Conservation (phyloP, 1,284 basidiomycete genomes). For the Cutaneotrichosporon sp. region DNA sequence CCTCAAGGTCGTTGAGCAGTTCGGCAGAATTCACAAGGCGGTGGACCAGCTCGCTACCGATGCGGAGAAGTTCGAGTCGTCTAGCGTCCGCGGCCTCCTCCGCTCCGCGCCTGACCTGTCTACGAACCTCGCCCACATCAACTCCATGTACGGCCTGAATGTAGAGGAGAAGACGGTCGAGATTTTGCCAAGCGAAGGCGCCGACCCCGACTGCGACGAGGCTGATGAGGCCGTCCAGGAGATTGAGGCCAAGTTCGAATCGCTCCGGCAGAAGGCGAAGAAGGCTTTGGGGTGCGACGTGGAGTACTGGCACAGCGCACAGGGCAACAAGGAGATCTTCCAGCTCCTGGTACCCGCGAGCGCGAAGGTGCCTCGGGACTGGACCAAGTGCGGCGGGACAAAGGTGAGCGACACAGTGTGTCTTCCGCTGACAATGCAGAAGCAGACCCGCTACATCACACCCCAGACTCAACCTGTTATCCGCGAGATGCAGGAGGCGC, state of each 20-base stretch:
- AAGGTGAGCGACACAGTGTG: conserved; percentile 60
- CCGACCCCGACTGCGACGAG: conserved; percentile 77
- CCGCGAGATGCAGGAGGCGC: conserved; percentile 82
- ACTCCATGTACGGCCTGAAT: conserved; percentile 67
- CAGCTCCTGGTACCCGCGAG: conserved; percentile 72
- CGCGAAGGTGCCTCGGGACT: conserved; percentile 72
- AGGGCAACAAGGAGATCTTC: conserved; percentile 88
- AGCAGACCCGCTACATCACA: conserved; percentile 72
- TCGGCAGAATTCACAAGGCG: conserved; percentile 69
- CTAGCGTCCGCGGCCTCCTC: conserved; percentile 71
- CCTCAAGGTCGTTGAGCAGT: conserved; percentile 75
- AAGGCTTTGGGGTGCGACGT: conserved; percentile 57
- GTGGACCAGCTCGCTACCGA: conserved; percentile 65
- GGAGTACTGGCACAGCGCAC: conserved; percentile 78
- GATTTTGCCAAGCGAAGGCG: conserved; percentile 75
- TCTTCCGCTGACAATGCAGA: conserved; percentile 54
- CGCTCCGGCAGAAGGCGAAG: conserved; percentile 64
- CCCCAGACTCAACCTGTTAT: conserved; percentile 70
- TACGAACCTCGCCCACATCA: conserved; percentile 64
- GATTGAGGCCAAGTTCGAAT: conserved; percentile 71
- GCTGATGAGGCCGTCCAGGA: conserved; percentile 68
- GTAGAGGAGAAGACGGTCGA: conserved; percentile 58
- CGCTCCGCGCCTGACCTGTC: conserved; percentile 77
- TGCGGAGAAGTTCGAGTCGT: conserved; percentile 72
- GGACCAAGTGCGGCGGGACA: conserved; percentile 79